Conservation (phyloP, 768 basidiomycete species). For the Amanita subjunquillea region DNA sequence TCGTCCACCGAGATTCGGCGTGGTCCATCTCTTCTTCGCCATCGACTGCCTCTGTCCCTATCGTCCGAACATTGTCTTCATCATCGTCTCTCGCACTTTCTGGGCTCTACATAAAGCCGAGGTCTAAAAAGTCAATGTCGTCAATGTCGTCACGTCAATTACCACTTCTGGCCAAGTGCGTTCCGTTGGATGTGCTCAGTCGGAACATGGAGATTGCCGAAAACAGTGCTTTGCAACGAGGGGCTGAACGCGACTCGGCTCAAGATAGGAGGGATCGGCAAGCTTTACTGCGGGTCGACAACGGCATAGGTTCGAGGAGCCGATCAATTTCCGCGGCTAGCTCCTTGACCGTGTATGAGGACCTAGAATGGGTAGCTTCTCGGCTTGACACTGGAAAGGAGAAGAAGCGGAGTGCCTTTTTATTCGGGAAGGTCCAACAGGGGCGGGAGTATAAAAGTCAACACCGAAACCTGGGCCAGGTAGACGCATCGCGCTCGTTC, state of each 20-base stretch:
- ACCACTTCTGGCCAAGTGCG: slow-evolving; percentile 2
- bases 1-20: neutral
- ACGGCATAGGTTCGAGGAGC: slow-evolving; percentile 2
- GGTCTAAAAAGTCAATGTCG: neutral
- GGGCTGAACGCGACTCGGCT: neutral
- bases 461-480: neutral
- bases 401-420: slow-evolving; percentile 1
- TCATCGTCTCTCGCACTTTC: neutral
- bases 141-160: neutral
- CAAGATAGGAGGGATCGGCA: slow-evolving; percentile 1
- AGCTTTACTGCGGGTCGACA: neutral
- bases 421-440: neutral
- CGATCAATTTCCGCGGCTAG: slow-evolving; percentile 3
- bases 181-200: slow-evolving; percentile 3
- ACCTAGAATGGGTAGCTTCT: neutral
- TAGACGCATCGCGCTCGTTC: neutral
- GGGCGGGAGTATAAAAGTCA: neutral
- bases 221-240: neutral
- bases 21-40: slow-evolving; percentile 1
- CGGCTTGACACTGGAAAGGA: neutral
- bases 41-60: neutral
- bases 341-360: neutral
- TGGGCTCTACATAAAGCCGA: neutral
- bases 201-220: slow-evolving; percentile 1
- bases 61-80: neutral